These are phyloP conservation scores for Takashimella koratensis DNA, from an alignment of 1,284 basidiomycete genomes.

Conservation along the genomic window DNA sequence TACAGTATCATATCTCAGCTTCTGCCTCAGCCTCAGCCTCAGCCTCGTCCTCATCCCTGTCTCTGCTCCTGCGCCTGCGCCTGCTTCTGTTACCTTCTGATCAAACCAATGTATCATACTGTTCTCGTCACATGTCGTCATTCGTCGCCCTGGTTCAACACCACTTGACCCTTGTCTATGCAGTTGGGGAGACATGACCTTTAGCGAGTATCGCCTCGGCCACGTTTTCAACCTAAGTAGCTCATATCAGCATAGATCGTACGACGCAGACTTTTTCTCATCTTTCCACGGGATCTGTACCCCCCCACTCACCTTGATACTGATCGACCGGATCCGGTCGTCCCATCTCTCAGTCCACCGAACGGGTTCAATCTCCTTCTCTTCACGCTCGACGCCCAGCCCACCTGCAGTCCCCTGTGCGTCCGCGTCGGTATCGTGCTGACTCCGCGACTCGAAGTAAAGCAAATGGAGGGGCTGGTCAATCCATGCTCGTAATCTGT, in stretches of 20 bases:
- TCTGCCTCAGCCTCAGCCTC: too few relatives aligned
- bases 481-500: conserved; percentile 71
- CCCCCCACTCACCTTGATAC: conserved; percentile 69
- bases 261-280: too few relatives aligned
- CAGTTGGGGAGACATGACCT: not conserved
- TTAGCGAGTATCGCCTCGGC: not conserved
- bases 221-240: not conserved
- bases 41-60: too few relatives aligned
- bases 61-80: too few relatives aligned
- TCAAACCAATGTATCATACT: not conserved
- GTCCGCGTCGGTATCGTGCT: conserved; percentile 61
- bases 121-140: not conserved
- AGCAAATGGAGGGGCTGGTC: conserved; percentile 91
- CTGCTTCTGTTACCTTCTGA: too few relatives aligned
- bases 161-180: not conserved
- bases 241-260: too few relatives aligned
- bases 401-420: conserved; percentile 89
- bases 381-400: conserved; percentile 66
- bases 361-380: conserved; percentile 74
- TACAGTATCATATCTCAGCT: too few relatives aligned
- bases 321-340: conserved; percentile 76
- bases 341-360: conserved; percentile 90
- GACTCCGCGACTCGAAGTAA: conserved; percentile 71
- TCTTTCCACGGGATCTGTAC: too few relatives aligned
- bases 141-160: not conserved